phyloP scores from a whole-genome alignment of 192 early-diverging fungal genomes.

The Phycomyces nitens region DNA sequence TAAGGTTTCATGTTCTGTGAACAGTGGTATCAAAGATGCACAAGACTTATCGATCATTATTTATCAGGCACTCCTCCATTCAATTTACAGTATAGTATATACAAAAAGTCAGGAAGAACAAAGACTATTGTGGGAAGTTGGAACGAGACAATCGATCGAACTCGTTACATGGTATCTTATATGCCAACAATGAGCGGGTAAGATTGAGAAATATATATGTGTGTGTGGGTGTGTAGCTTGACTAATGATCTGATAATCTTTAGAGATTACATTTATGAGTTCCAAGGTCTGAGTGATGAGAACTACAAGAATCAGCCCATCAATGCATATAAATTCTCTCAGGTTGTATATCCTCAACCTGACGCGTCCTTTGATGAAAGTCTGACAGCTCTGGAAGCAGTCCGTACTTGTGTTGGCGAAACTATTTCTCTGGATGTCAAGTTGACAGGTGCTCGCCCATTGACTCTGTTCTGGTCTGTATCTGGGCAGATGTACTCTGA shows the following conservation, averaged over 20 bases:
- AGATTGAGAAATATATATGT: not conserved
- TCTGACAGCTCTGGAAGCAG: not conserved
- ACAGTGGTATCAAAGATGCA: not conserved
- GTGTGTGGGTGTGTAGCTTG: not conserved
- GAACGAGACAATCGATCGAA: constrained; percentile 20
- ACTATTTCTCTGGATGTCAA: constrained; percentile 31
- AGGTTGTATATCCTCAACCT: constrained; percentile 45
- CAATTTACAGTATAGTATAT: constrained; percentile 25
- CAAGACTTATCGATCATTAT: not conserved
- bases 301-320: constrained; percentile 27
- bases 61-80: constrained; percentile 26
- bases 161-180: constrained; percentile 30
- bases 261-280: constrained; percentile 34
- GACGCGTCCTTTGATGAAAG: constrained; percentile 29
- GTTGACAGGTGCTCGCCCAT: constrained; percentile 35
- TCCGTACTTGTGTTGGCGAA: constrained; percentile 40
- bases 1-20: not conserved
- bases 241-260: not conserved
- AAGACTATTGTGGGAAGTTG: constrained; percentile 8
- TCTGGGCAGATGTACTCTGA: constrained; percentile 24
- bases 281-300: constrained; percentile 21
- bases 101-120: constrained; percentile 14
- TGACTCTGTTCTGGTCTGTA: constrained; percentile 30
- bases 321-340: constrained; percentile 18
- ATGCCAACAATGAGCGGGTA: constrained; percentile 31